These are phyloP conservation scores for Abelmoschus esculentus DNA, from an alignment of 345 rosid species.

Conservation along the genomic window DNA sequence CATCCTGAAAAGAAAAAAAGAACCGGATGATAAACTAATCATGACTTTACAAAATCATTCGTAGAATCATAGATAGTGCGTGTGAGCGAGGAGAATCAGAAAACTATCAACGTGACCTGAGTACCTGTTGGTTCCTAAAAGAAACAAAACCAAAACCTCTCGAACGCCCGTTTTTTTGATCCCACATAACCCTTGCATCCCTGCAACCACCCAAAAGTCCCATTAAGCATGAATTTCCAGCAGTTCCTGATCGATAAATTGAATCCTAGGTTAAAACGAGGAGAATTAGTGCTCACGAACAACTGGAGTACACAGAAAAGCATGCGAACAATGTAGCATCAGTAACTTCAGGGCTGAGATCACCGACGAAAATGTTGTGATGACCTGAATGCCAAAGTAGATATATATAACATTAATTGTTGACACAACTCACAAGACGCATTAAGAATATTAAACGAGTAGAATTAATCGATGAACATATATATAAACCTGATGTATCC, in stretches of 20 bases:
- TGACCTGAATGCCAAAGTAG: conserved; percentile 42
- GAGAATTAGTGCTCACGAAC: conserved; percentile 54
- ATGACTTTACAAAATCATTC: neutral
- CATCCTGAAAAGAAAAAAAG: conserved; percentile 46
- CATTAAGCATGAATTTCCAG: neutral
- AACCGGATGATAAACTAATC: neutral
- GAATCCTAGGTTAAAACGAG: neutral
- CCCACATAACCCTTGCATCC: conserved; percentile 96
- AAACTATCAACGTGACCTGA: neutral
- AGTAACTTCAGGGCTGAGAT: conserved; percentile 88
- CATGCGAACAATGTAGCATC: conserved; percentile 73
- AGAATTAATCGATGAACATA: neutral
- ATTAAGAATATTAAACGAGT: neutral
- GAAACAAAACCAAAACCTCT: conserved; percentile 95
- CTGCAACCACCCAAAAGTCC: conserved; percentile 21
- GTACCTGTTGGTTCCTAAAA: conserved; percentile 67
- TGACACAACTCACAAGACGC: neutral
- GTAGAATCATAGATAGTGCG: neutral
- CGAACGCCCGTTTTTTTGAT: conserved; percentile 93
- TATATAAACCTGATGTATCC: conserved; percentile 77
- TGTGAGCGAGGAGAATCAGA: neutral
- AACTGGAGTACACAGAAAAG: conserved; percentile 58
- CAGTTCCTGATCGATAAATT: neutral
- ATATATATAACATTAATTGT: neutral
- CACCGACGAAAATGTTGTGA: conserved; percentile 81